These are phyloP conservation scores for Podila epigama DNA, from an alignment of 192 early-diverging fungal species.

Conservation along the genomic window DNA sequence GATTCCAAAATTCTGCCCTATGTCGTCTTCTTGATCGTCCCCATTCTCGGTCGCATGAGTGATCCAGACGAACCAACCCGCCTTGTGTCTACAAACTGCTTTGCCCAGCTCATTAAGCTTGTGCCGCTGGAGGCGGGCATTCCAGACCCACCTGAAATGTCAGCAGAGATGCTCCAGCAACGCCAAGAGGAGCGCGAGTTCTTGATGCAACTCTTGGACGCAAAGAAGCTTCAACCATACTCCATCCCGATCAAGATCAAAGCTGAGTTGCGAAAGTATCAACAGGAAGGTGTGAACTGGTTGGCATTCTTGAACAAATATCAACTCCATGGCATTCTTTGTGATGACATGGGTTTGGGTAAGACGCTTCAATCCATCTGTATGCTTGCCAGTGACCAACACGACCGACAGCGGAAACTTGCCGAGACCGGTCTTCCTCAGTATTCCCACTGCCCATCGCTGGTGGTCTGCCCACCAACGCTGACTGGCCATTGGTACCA, in stretches of 20 bases:
- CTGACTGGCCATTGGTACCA: conserved; percentile 96
- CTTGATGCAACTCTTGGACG: conserved; percentile 92
- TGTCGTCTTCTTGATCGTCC: conserved; percentile 97
- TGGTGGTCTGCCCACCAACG: conserved; percentile 97
- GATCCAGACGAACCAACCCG: conserved; percentile 92
- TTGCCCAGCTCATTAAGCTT: conserved; percentile 95
- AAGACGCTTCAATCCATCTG: conserved; percentile 98
- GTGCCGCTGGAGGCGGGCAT: conserved; percentile 93
- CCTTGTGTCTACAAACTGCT: conserved; percentile 90
- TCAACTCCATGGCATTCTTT: conserved; percentile 96
- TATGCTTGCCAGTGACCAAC: conserved; percentile 91
- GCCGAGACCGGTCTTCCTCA: conserved; percentile 64
- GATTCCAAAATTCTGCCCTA: conserved; percentile 90
- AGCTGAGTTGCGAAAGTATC: conserved; percentile 93
- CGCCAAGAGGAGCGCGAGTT: conserved; percentile 93
- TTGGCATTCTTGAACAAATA: conserved; percentile 97
- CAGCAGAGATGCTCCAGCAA: conserved; percentile 75
- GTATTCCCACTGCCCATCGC: conserved; percentile 74
- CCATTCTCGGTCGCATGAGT: conserved; percentile 96
- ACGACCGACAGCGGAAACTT: conserved; percentile 68
- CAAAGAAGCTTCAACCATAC: conserved; percentile 87
- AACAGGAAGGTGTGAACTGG: conserved; percentile 99
- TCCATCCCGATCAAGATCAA: conserved; percentile 89
- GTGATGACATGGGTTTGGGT: conserved; percentile 99
- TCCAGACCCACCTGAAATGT: conserved; percentile 92